These are phyloP conservation scores for Pyrenophora teres DNA, from an alignment of 2,329 filamentous ascomycete genomes.

Conservation along the genomic window DNA sequence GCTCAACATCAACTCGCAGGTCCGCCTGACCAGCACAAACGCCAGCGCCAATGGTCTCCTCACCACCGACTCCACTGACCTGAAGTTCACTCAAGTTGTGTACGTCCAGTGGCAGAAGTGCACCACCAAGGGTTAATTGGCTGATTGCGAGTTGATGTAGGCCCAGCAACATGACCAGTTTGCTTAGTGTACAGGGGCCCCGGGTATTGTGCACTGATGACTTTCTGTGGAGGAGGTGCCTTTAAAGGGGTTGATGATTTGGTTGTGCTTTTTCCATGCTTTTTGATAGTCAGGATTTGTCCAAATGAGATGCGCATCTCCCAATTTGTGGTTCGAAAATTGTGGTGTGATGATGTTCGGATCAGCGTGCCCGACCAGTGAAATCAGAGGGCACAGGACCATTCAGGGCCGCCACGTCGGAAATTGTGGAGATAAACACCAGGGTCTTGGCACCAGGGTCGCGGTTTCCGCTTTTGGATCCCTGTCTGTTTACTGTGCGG, in stretches of 20 bases:
- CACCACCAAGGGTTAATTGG: conserved; percentile 20
- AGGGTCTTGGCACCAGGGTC: conserved; percentile 22
- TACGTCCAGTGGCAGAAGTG: conserved; percentile 54
- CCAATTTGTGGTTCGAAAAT: not conserved
- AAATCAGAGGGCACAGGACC: not conserved
- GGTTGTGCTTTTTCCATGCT: conserved; percentile 4
- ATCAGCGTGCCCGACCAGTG: too few species aligned
- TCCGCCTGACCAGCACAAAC: conserved; percentile 46
- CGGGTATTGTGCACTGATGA: conserved; percentile 5
- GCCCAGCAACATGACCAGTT: conserved; percentile 11
- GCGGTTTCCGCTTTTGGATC: conserved; percentile 26
- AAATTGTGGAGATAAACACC: conserved; percentile 6
- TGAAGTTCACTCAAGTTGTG: conserved; percentile 53
- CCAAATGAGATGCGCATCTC: conserved; percentile 18
- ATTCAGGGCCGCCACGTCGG: conserved; percentile 7
- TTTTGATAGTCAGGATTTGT: conserved; percentile 8
- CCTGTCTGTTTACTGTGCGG: conserved; percentile 36
- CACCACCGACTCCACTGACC: conserved; percentile 57
- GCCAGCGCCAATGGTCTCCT: conserved; percentile 47
- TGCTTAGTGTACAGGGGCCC: conserved; percentile 12
- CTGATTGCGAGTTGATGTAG: conserved; percentile 16
- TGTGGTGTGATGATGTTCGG: conserved; percentile 1
- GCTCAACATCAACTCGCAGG: conserved; percentile 61
- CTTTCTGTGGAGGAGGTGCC: conserved; percentile 15
- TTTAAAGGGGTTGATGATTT: not conserved